phyloP scores from a whole-genome alignment of 257 asterid genomes.

The Przewalskia tangutica region DNA sequence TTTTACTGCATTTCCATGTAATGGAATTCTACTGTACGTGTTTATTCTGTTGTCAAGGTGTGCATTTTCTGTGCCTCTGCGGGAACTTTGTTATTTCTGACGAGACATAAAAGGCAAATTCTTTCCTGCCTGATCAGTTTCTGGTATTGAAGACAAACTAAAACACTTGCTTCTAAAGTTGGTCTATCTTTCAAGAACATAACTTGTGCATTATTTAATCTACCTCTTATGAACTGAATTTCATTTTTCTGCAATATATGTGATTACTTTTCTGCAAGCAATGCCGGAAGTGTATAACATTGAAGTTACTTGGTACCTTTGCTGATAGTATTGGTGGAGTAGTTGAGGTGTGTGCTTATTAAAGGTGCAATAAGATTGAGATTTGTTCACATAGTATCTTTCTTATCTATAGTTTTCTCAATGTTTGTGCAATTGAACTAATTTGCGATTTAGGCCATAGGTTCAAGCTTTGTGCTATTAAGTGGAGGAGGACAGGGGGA shows the following conservation, averaged over 20 bases:
- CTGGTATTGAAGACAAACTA: not conserved
- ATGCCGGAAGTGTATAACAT: not conserved
- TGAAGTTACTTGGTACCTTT: not conserved
- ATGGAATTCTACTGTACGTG: not conserved
- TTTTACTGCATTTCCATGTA: not conserved
- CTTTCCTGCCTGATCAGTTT: not conserved
- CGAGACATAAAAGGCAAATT: not conserved
- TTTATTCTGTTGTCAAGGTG: not conserved
- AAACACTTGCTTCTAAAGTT: not conserved
- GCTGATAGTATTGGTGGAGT: not conserved
- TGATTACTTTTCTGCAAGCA: not conserved
- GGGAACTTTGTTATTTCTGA: not conserved
- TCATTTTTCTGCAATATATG: not conserved
- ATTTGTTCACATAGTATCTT: not conserved
- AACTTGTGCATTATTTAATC: not conserved
- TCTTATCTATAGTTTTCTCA: not conserved
- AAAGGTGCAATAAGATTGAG: not conserved
- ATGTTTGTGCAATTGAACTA: not conserved
- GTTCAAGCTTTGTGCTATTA: too few relatives aligned
- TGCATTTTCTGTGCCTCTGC: not conserved
- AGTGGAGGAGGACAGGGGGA: too few relatives aligned
- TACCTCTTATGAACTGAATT: not conserved
- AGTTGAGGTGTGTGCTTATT: not conserved
- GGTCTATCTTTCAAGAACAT: not conserved
- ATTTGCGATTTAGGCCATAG: too few relatives aligned